These are phyloP conservation scores for Styphnolobium japonicum DNA, from an alignment of 306 rosid genomes.

Conservation along the genomic window DNA sequence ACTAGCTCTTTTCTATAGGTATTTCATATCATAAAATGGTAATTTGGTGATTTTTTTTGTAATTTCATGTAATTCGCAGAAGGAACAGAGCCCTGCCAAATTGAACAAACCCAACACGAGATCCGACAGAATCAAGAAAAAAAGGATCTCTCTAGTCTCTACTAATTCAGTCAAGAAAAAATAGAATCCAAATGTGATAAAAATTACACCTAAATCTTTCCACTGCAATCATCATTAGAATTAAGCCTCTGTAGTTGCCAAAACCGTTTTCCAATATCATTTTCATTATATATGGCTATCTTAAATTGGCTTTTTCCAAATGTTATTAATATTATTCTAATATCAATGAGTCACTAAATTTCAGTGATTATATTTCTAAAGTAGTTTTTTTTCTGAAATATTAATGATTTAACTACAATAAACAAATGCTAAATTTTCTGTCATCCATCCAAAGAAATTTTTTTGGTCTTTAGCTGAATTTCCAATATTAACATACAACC, in stretches of 20 bases:
- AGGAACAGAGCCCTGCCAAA: not conserved
- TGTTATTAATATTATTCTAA: not conserved
- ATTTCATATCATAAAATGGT: not conserved
- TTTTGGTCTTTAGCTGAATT: not conserved
- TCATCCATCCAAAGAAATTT: not conserved
- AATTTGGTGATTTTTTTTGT: not conserved
- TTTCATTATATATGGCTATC: not conserved
- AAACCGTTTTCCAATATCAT: not conserved
- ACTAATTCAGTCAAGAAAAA: not conserved
- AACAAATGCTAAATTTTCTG: not conserved
- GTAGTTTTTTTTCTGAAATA: not conserved
- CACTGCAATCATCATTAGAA: not conserved
- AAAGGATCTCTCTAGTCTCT: constrained; percentile 9
- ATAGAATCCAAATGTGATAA: not conserved
- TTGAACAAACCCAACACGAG: not conserved
- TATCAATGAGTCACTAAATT: not conserved
- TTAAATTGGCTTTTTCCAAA: not conserved
- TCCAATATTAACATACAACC: not conserved
- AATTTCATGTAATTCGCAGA: not conserved
- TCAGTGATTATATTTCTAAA: not conserved
- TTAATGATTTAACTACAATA: not conserved
- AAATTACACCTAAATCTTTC: not conserved
- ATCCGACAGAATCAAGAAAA: not conserved
- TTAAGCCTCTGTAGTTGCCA: not conserved
- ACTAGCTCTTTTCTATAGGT: not conserved